Base-by-base conservation (phyloP, 2,329 filamentous ascomycete species). In the Sporothrix brunneoviolacea region DNA sequence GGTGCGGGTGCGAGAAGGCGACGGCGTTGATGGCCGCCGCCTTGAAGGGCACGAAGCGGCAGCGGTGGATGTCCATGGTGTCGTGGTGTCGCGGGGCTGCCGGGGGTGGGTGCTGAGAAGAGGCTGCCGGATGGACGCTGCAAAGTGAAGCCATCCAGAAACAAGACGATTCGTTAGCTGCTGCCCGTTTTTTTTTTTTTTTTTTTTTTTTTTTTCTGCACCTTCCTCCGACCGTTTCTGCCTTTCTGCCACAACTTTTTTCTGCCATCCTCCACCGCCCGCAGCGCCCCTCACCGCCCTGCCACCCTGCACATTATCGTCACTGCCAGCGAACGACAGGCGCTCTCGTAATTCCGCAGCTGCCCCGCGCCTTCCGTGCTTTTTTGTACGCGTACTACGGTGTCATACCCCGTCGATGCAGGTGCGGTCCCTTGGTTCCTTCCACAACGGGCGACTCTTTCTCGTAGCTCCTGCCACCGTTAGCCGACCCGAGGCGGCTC, bases 1-100 rank as follows among this genome's bases (percentile, higher is more conserved):
- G 57, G 39, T 62, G 72, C 18, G 86, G 75, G 65, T 95, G 88
- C 6, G 93, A 95, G 68, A 98, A 97, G 58, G 91, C 89, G 64
- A 97, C 80, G 56, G 89, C 85, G 70, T 95, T 97, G 69, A 98
- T 96, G 52, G 90, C 85, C 54, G 89, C 89, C 8, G 89, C 86
- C 57, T 90, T 89, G 69, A 88, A 97, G 36, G 88, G 87, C 60
- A 98, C 86, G 71, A 98, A 98, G 64, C 93, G 88, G 65, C 91
- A 95, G 62, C 93, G 88, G 74, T 98, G 93, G 65, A 98, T 85
- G 70, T 97, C 91, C 91, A 97, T 96, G 3, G 9, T 42, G 12
- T 27, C 15, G 36, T 39, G n/a, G 32, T 27, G 12, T 33, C 33
- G 37, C 35, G 44, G 35, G n/a, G 30, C 24, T 39, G 44, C 35